Evolutionary conservation across 345 rosid species (phyloP).

Genomic region (Hypericum perforatum): DNA sequence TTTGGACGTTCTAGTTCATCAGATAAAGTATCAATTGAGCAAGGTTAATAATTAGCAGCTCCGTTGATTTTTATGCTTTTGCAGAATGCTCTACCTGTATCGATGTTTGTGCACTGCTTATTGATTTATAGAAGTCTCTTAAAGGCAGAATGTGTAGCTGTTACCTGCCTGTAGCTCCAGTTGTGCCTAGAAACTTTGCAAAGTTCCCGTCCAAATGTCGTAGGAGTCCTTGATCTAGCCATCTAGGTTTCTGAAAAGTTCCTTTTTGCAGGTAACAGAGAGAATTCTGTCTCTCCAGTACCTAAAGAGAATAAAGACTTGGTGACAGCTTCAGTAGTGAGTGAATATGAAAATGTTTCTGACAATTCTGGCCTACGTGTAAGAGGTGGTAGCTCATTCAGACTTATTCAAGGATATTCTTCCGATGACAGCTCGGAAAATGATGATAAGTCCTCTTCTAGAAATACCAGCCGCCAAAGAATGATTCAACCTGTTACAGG

Average conservation of each 20-base stretch:
- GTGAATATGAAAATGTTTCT: constrained; percentile 12
- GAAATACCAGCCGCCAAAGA: constrained; percentile 6
- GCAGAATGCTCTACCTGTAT: too few relatives aligned
- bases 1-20: constrained; percentile 14
- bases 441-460: constrained; percentile 10
- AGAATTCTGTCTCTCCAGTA: constrained; percentile 8
- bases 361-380: constrained; percentile 10
- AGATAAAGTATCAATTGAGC: constrained; percentile 13
- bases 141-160: too few relatives aligned
- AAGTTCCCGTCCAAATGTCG: constrained; percentile 9
- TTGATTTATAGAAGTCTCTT: too few relatives aligned
- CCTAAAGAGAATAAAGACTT: constrained; percentile 4
- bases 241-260: constrained; percentile 10
- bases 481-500: constrained; percentile 13
- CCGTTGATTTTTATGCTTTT: too few relatives aligned
- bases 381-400: constrained; percentile 34
- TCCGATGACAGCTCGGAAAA: constrained; percentile 40
- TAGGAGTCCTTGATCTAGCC: constrained; percentile 13
- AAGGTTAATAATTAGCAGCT: constrained; percentile 18
- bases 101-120: too few relatives aligned
- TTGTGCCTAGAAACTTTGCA: background rate
- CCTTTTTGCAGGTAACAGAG: constrained; percentile 8
- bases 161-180: too few relatives aligned
- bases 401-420: constrained; percentile 38
- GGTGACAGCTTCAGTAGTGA: constrained; percentile 7